A percentile compares a stretch with the other conserved stretches of the same genome.
phyloP scores from a whole-genome alignment of 2,329 filamentous ascomycete genomes.

The Nemania diffusa region DNA sequence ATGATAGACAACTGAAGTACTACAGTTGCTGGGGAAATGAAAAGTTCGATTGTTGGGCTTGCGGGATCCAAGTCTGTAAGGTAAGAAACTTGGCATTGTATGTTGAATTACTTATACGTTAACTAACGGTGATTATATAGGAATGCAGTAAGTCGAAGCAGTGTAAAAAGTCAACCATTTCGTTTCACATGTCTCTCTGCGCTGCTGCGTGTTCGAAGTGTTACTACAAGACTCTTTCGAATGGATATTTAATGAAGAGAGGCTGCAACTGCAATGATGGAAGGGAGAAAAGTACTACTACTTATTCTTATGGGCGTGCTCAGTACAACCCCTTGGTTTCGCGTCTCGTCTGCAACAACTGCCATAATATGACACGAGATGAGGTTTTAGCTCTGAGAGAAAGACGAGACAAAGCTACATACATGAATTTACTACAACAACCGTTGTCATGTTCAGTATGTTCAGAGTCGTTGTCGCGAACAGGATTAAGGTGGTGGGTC shows the following conservation, averaged over 20 bases:
- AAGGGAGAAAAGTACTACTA: background rate
- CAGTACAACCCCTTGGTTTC: background rate
- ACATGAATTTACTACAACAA: constrained; percentile 14
- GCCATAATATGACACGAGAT: background rate
- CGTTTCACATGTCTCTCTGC: constrained; percentile 22
- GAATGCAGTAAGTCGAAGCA: constrained; percentile 3
- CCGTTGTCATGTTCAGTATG: constrained; percentile 17
- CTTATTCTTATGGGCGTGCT: background rate
- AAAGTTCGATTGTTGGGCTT: constrained; percentile 23
- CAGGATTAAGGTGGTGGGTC: constrained; percentile 22
- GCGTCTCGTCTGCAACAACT: constrained; percentile 15
- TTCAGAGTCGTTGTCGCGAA: constrained; percentile 13
- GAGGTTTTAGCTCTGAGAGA: constrained; percentile 7
- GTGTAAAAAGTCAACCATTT: background rate
- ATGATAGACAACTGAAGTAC: constrained; percentile 2
- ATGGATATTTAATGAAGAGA: background rate
- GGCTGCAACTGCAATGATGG: constrained; percentile 6
- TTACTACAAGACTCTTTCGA: constrained; percentile 10
- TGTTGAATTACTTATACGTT: background rate
- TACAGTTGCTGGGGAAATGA: constrained; percentile 14
- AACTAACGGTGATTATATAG: background rate
- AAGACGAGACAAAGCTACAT: constrained; percentile 9
- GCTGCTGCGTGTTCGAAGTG: constrained; percentile 16
- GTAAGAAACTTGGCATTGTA: constrained; percentile 5
- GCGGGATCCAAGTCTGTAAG: constrained; percentile 16